Conservation (phyloP, 257 asterid species). For the Scutellaria galericulata region DNA sequence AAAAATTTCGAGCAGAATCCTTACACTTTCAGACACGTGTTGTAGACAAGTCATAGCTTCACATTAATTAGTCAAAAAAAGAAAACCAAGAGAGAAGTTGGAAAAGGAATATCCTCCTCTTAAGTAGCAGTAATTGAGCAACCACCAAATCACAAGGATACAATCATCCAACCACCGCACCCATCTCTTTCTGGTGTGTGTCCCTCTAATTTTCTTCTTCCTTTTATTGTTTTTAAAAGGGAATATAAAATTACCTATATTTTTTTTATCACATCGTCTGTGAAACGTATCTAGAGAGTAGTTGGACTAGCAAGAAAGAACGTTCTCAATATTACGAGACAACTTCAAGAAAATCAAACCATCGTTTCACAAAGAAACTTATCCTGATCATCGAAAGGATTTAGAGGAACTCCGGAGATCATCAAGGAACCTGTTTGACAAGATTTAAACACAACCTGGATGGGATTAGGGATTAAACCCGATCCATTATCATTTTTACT, state of each 20-base stretch:
- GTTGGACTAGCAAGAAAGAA: conserved; percentile 4
- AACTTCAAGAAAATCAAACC: neutral
- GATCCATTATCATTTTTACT: neutral
- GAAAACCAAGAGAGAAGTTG: neutral
- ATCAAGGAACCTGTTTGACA: neutral
- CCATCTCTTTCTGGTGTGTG: conserved; percentile 8
- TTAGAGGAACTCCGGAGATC: neutral
- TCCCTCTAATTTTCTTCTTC: neutral
- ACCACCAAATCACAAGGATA: conserved; percentile 7
- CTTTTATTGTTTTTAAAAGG: neutral
- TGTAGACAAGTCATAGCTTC: conserved; percentile 5
- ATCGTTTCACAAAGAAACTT: neutral
- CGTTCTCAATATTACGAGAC: conserved; percentile 17
- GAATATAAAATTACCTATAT: neutral
- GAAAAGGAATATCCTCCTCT: neutral
- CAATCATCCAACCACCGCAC: neutral
- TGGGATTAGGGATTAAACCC: neutral
- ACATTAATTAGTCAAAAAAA: conserved; percentile 11
- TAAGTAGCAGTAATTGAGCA: conserved; percentile 3
- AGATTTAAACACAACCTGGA: neutral
- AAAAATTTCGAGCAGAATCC: neutral
- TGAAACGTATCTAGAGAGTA: neutral
- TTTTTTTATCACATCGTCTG: neutral
- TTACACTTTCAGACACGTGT: neutral
- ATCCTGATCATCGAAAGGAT: neutral